Conservation (phyloP, 164 flowering plant genomes). For the Cinnamomum micranthum region DNA sequence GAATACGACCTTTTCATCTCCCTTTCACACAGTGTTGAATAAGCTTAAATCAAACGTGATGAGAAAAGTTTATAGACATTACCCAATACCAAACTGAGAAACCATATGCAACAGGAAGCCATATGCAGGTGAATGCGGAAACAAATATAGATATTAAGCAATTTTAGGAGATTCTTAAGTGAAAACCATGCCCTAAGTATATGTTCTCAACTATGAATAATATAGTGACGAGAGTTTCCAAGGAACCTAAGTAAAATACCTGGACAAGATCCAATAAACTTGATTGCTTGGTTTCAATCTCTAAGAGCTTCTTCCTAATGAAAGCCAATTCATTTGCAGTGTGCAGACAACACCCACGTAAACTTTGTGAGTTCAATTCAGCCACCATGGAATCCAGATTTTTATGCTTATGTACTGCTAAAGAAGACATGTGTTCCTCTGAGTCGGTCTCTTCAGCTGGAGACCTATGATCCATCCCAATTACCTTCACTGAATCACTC, state of each 20-base stretch:
- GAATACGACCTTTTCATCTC: not conserved
- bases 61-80: not conserved
- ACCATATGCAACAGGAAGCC: not conserved
- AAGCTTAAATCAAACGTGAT: not conserved
- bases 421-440: slow-evolving; percentile 27
- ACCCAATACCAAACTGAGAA: not conserved
- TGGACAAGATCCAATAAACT: slow-evolving; percentile 63
- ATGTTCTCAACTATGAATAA: not conserved
- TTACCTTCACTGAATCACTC: slow-evolving; percentile 1
- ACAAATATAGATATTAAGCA: not conserved
- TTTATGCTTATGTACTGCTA: slow-evolving; percentile 43
- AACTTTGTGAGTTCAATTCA: slow-evolving; percentile 36
- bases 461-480: slow-evolving; percentile 28
- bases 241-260: slow-evolving; percentile 38
- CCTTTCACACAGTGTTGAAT: not conserved
- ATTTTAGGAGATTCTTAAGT: not conserved
- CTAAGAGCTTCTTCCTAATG: slow-evolving; percentile 66
- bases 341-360: slow-evolving; percentile 50
- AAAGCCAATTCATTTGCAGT: slow-evolving; percentile 51
- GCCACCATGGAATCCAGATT: slow-evolving; percentile 78
- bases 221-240: not conserved
- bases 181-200: not conserved
- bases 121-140: not conserved
- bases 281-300: slow-evolving; percentile 76
- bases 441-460: slow-evolving; percentile 35